Percentiles rank a stretch among this genome's conserved stretches.
Conservation (phyloP, 441 rosid species). For the Gossypium davidsonii region DNA sequence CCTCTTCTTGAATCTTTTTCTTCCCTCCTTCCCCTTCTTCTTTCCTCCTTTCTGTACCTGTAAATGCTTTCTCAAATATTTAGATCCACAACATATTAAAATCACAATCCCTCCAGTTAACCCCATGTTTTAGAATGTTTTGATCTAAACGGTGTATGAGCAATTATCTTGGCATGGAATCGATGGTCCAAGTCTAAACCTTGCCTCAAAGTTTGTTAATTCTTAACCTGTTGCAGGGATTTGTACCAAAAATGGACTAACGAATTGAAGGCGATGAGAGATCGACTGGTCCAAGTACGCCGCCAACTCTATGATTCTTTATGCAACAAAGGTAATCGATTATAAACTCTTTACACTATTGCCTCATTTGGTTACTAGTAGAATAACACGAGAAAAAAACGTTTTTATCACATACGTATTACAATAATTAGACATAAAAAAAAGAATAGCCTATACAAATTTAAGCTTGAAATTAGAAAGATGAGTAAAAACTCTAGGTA, state of each 20-base stretch:
- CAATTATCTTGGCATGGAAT: background rate
- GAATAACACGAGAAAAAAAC: too few species aligned
- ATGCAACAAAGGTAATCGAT: constrained; percentile 47
- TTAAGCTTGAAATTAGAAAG: too few species aligned
- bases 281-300: constrained; percentile 83
- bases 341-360: background rate
- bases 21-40: too few species aligned
- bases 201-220: background rate
- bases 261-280: constrained; percentile 94
- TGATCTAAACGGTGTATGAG: background rate
- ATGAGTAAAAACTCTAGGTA: too few species aligned
- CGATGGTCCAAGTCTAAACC: background rate
- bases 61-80: too few species aligned
- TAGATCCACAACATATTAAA: background rate
- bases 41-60: too few species aligned
- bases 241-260: constrained; percentile 78
- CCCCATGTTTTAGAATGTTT: background rate
- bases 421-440: too few species aligned
- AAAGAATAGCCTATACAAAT: too few species aligned
- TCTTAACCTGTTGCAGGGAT: constrained; percentile 32
- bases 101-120: background rate
- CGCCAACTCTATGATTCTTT: constrained; percentile 68
- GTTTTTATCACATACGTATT: too few species aligned
- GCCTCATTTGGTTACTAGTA: too few species aligned
- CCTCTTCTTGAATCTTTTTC: too few species aligned